A percentile compares a stretch with the other conserved stretches of the same genome.
phyloP scores from a whole-genome alignment of 208 protist genomes.

The Phytomonas sp. region DNA sequence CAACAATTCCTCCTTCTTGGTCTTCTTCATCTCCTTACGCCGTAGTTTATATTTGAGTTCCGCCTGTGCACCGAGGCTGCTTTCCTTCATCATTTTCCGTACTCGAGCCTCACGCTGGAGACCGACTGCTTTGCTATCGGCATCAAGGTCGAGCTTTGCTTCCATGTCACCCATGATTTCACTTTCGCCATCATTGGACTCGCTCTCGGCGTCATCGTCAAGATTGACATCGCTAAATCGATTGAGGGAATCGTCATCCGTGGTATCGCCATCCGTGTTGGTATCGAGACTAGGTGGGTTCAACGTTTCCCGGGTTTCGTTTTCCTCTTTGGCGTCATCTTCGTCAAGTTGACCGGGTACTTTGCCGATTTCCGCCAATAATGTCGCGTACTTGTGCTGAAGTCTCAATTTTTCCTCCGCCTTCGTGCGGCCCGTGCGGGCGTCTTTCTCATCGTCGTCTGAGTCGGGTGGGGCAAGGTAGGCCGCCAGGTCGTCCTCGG shows the following conservation, averaged over 20 bases:
- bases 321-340: not conserved
- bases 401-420: slow-evolving; percentile 45
- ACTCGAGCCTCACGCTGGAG: slow-evolving; percentile 65
- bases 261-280: slow-evolving; percentile 24
- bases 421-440: slow-evolving; percentile 6
- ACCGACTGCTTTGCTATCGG: slow-evolving; percentile 47
- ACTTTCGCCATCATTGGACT: slow-evolving; percentile 10
- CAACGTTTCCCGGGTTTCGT: not conserved
- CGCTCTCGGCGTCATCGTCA: slow-evolving; percentile 19
- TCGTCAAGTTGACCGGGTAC: slow-evolving; percentile 21
- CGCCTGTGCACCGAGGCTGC: slow-evolving; percentile 48
- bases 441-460: slow-evolving; percentile 39
- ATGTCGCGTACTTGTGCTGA: slow-evolving; percentile 70
- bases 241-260: slow-evolving; percentile 75
- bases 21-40: slow-evolving; percentile 80
- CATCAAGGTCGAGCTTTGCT: slow-evolving; percentile 79
- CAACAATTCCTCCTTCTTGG: slow-evolving; percentile 69
- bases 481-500: slow-evolving; percentile 81
- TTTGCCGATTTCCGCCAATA: slow-evolving; percentile 79
- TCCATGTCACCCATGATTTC: slow-evolving; percentile 54
- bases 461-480: slow-evolving; percentile 84
- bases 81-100: slow-evolving; percentile 52
- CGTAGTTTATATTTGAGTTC: slow-evolving; percentile 84
- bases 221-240: slow-evolving; percentile 73
- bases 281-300: slow-evolving; percentile 13